These are phyloP conservation scores for Bretschneidera sinensis DNA, from an alignment of 345 rosid species.

Conservation along the genomic window DNA sequence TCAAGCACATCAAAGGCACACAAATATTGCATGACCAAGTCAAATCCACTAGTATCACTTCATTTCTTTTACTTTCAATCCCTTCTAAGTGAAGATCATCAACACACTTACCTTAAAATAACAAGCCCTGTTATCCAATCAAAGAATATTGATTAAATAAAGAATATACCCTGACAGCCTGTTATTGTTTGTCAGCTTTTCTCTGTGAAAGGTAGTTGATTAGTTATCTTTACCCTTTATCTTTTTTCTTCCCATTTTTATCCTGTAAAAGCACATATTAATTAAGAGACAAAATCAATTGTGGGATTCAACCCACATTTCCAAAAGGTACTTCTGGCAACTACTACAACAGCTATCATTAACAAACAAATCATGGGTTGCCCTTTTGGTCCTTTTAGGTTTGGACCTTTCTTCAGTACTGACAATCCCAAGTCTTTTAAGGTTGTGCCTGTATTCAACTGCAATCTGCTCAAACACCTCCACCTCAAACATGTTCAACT, in stretches of 20 bases:
- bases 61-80: background rate
- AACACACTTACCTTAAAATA: background rate
- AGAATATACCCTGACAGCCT: background rate
- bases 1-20: too few relatives aligned
- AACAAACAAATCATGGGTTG: conserved; percentile 19
- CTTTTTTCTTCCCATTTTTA: background rate
- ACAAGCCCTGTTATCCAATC: background rate
- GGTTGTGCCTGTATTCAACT: conserved; percentile 65
- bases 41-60: too few relatives aligned
- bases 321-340: conserved; percentile 48
- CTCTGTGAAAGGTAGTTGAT: conserved; percentile 1
- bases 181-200: conserved; percentile 2
- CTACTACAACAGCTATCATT: conserved; percentile 39
- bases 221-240: background rate
- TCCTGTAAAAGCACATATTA: background rate
- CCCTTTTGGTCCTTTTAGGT: conserved; percentile 19
- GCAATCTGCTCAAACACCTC: conserved; percentile 73
- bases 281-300: conserved; percentile 19
- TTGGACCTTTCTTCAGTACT: background rate
- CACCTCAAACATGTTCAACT: conserved; percentile 71
- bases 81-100: too few relatives aligned
- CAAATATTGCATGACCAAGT: too few relatives aligned
- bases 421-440: conserved; percentile 28
- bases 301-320: conserved; percentile 60
- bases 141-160: background rate